Percentiles rank a stretch among this genome's conserved stretches.
Conservation (phyloP, 306 rosid species). For the Vachellia collinsii region DNA sequence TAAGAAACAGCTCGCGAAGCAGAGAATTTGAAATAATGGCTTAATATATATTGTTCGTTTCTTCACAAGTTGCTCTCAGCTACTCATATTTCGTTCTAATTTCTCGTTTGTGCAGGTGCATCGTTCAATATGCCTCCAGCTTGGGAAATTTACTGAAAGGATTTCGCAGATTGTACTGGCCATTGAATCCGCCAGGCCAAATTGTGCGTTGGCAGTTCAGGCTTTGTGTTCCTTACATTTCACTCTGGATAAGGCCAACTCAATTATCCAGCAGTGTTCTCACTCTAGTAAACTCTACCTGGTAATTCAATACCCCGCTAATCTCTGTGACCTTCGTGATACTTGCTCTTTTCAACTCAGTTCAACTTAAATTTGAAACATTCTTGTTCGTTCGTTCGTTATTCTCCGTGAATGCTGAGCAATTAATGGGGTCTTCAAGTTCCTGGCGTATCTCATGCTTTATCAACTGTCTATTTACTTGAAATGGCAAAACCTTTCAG, state of each 20-base stretch:
- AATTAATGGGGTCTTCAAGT: not conserved
- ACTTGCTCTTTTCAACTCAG: not conserved
- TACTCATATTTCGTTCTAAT: not conserved
- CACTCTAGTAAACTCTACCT: constrained; percentile 64
- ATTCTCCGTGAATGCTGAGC: not conserved
- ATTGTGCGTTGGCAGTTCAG: constrained; percentile 46
- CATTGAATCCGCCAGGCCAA: constrained; percentile 62
- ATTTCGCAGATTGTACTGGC: constrained; percentile 43
- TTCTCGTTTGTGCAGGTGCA: constrained; percentile 51
- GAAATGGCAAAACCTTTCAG: constrained; percentile 40
- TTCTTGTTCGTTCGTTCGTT: constrained; percentile 4
- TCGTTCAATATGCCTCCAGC: constrained; percentile 54
- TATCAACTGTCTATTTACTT: not conserved
- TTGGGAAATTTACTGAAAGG: constrained; percentile 47
- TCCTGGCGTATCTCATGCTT: too few species aligned
- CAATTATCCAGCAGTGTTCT: constrained; percentile 52
- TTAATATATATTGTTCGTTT: not conserved
- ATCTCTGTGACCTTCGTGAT: not conserved
- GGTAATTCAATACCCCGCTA: constrained; percentile 35
- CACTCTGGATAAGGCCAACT: constrained; percentile 55
- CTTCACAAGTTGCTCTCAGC: not conserved
- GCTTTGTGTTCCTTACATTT: constrained; percentile 50
- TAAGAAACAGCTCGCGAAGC: not conserved
- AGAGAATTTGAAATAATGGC: not conserved
- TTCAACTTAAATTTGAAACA: constrained; percentile 10